Conservation (phyloP, 345 rosid species). For the Erysimum cheiranthoides region DNA sequence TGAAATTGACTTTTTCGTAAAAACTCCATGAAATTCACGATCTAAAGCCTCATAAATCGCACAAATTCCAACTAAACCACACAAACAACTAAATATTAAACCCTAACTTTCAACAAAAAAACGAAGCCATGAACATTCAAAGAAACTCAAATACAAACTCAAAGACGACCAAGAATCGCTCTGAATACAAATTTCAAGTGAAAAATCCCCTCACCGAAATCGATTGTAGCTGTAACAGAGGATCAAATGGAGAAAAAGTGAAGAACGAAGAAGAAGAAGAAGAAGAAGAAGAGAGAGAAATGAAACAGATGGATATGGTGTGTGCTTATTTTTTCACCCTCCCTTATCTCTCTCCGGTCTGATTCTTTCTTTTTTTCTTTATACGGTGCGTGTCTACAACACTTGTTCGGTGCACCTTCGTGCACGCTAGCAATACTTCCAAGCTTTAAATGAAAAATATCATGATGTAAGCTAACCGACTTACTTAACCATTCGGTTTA, state of each 20-base stretch:
- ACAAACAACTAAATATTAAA: constrained; percentile 23
- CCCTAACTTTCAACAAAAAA: constrained; percentile 34
- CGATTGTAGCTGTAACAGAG: constrained; percentile 33
- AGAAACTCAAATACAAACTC: constrained; percentile 4
- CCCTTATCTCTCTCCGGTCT: constrained; percentile 42
- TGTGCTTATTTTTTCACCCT: constrained; percentile 29
- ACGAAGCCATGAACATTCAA: constrained; percentile 27
- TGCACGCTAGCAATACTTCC: constrained; percentile 36
- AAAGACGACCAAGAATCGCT: constrained; percentile 13
- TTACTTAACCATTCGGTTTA: constrained; percentile 26
- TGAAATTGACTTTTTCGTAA: constrained; percentile 17
- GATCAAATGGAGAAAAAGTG: constrained; percentile 2
- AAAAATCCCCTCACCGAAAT: constrained; percentile 19
- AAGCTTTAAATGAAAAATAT: constrained; percentile 21
- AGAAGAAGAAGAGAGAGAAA: constrained; percentile 17
- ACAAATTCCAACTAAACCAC: neutral
- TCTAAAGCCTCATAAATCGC: neutral
- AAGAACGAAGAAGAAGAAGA: neutral
- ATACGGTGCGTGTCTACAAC: constrained; percentile 34
- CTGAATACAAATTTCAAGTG: neutral
- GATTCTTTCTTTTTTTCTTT: constrained; percentile 27
- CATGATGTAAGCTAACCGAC: constrained; percentile 31
- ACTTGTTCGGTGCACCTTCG: constrained; percentile 35
- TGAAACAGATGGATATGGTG: constrained; percentile 39
- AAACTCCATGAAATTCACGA: constrained; percentile 9